phyloP scores from a whole-genome alignment of 2,329 filamentous ascomycete species.

The Davidsoniella eucalypti region DNA sequence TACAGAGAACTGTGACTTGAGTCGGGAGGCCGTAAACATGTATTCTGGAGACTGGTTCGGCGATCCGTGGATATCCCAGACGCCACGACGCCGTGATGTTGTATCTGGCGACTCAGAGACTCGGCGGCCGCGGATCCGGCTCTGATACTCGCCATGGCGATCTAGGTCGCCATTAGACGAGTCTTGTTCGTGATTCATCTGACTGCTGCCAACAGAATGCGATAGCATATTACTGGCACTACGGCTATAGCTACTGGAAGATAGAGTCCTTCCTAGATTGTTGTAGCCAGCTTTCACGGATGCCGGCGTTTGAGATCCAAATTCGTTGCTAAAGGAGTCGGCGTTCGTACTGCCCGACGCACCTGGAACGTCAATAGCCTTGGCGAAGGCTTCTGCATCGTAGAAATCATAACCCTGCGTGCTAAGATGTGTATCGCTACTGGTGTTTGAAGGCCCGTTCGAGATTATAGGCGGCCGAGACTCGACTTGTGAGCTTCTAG shows the following conservation, averaged over 20 bases:
- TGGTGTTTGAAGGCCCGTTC: conserved; percentile 29
- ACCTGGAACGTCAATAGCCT: conserved; percentile 35
- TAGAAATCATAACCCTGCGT: conserved; percentile 52
- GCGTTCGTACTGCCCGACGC: not conserved
- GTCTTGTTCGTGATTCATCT: not conserved
- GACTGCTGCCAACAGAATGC: not conserved
- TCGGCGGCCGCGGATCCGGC: conserved; percentile 26
- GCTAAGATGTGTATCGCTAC: conserved; percentile 29
- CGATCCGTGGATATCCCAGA: conserved; percentile 3
- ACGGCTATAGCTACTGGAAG: conserved; percentile 1
- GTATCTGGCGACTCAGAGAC: not conserved
- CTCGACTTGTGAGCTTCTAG: too few species aligned
- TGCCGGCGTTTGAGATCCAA: conserved; percentile 2
- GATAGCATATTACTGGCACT: not conserved
- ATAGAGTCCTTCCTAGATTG: not conserved
- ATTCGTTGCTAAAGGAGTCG: not conserved
- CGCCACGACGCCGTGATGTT: not conserved
- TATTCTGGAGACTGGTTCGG: conserved; percentile 1
- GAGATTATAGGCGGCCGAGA: conserved; percentile 25
- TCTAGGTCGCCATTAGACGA: conserved; percentile 13
- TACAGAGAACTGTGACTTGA: not conserved
- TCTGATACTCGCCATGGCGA: conserved; percentile 25
- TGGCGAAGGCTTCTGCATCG: conserved; percentile 36
- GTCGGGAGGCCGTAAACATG: not conserved
- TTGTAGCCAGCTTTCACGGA: not conserved